These are phyloP conservation scores for Colletotrichum sp. DNA, from an alignment of 2,329 filamentous ascomycete species.

Conservation along the genomic window DNA sequence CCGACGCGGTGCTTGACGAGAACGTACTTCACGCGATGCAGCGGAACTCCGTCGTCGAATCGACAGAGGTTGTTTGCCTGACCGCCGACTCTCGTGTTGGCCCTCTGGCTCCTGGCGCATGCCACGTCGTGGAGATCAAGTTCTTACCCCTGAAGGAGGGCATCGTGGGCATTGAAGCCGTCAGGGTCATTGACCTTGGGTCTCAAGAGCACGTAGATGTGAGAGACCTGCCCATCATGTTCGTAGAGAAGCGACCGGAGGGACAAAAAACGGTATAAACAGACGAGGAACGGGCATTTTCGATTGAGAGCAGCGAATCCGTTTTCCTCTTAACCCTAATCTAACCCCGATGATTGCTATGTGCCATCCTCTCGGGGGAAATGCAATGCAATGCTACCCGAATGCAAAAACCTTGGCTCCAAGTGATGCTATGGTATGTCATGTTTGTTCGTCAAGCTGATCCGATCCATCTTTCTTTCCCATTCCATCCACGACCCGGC, in stretches of 20 bases:
- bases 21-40: conserved; percentile 75
- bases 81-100: conserved; percentile 78
- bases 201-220: conserved; percentile 81
- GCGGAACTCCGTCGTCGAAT: conserved; percentile 66
- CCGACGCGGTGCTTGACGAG: conserved; percentile 74
- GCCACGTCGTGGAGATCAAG: conserved; percentile 74
- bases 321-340: not conserved
- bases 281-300: not conserved
- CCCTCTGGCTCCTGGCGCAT: conserved; percentile 73
- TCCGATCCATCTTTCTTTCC: not conserved
- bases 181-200: conserved; percentile 75
- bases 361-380: not conserved
- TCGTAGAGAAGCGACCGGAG: conserved; percentile 47
- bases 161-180: conserved; percentile 72
- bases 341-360: not conserved
- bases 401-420: not conserved
- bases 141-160: conserved; percentile 74
- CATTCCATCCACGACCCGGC: not conserved
- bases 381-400: not conserved
- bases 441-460: conserved; percentile 9
- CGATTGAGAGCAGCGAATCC: not conserved
- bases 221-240: conserved; percentile 72
- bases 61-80: conserved; percentile 74
- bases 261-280: conserved; percentile 3
- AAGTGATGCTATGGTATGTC: conserved; percentile 6